Conservation (phyloP, 1,139 yeast genomes). For the Yamadazyma mexicana region DNA sequence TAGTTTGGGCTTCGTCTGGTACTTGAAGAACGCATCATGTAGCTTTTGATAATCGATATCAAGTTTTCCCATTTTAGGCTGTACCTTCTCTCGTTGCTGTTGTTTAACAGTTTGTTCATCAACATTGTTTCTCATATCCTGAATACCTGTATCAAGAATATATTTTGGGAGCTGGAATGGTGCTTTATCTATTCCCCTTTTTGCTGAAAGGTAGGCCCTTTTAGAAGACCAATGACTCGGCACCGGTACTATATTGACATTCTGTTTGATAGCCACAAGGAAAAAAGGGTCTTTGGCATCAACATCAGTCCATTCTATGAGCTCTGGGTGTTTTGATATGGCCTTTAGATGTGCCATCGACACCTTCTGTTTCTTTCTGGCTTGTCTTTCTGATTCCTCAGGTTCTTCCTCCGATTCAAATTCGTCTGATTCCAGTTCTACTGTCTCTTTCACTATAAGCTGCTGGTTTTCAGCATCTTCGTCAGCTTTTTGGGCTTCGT, state of each 20-base stretch:
- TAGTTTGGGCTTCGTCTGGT: slow-evolving; percentile 72
- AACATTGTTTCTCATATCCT: slow-evolving; percentile 72
- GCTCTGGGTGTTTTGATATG: slow-evolving; percentile 59
- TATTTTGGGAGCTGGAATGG: slow-evolving; percentile 79
- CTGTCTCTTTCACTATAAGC: background rate
- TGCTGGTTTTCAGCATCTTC: background rate
- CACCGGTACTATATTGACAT: slow-evolving; percentile 69
- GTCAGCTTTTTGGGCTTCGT: no score
- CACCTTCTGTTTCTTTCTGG: slow-evolving; percentile 52
- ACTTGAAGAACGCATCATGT: slow-evolving; percentile 83
- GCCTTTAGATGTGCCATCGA: slow-evolving; percentile 72
- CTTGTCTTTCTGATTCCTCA: slow-evolving; percentile 41
- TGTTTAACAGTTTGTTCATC: slow-evolving; percentile 63
- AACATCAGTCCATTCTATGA: slow-evolving; percentile 84
- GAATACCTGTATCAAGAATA: slow-evolving; percentile 82
- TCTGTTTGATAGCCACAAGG: slow-evolving; percentile 62
- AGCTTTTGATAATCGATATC: slow-evolving; percentile 85
- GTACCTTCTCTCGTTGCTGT: slow-evolving; percentile 78
- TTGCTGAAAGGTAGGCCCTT: slow-evolving; percentile 72
- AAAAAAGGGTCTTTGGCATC: slow-evolving; percentile 81
- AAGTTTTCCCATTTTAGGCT: slow-evolving; percentile 83
- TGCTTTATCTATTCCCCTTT: slow-evolving; percentile 67
- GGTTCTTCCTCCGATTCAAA: slow-evolving; percentile 7
- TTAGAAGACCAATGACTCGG: slow-evolving; percentile 86
- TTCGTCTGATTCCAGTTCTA: slow-evolving; percentile 24